Evolutionary conservation across 1,139 yeast genomes (phyloP), one percentile per base, ranked within the genome.

Genomic region (Debaryomyces nepalensis): DNA sequence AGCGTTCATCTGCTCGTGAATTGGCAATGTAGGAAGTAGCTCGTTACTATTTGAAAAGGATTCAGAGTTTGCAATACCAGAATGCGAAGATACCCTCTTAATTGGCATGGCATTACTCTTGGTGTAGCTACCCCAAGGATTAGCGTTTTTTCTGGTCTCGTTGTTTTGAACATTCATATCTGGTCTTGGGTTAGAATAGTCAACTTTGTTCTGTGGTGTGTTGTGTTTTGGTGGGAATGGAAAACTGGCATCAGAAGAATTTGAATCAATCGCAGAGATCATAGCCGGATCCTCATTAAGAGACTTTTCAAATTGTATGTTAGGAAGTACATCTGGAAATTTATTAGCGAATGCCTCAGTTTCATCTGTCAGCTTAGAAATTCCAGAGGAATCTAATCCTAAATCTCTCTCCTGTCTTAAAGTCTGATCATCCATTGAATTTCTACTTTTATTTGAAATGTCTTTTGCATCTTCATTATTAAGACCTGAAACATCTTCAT

Each of bases 71-170:
- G 10, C 37, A 9, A 34, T 24, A 16, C 29, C 37, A 4, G 37
- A 19, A 18, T 34, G 37, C n/a, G 37, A 34, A 1, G 37, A 22
- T 9, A 24, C 29, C 8, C 31, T 23, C 12, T 12, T 34, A 6
- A 34, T 18, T 24, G 27, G 37, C 19, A 24, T 16, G 15, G 14
- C 10, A 26, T 24, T 34, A 16, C n/a, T 34, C 23, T 34, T 34
- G 16, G 37, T 34, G 15, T 23, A 39, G 9, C 33, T 15, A 8
- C 36, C 41, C 41, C 41, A 39, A 8, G 41, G 68, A 33, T 63
- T 63, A 10, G 58, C 48, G 33, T 47, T 33, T 33, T 45, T 38
- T 29, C 48, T 34, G 12, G 14, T 26, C n/a, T 32, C 36, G 10
- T 21, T 19, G n/a, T 19, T 15, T 9, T 16, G 10, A 18, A 23